Evolutionary conservation across 148 eudicot species (phyloP).

Genomic region (Nepenthes gracilis): DNA sequence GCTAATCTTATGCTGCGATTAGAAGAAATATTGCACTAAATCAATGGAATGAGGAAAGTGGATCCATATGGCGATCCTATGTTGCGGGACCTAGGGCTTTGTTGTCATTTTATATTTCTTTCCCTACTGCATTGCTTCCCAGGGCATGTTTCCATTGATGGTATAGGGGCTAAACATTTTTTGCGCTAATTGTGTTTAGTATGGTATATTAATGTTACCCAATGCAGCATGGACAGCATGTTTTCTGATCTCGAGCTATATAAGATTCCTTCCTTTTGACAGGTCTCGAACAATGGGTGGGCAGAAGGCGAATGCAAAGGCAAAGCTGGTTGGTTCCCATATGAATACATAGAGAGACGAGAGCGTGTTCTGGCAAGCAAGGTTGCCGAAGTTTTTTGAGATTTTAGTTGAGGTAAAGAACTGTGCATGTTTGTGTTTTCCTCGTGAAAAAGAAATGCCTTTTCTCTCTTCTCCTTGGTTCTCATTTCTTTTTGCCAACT

Average conservation of each 20-base stretch:
- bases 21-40: not conserved
- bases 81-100: no score
- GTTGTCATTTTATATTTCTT: no score
- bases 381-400: slow-evolving; percentile 60
- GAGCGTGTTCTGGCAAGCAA: slow-evolving; percentile 96
- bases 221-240: not conserved
- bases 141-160: no score
- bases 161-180: no score
- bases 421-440: no score
- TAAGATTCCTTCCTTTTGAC: slow-evolving; percentile 5
- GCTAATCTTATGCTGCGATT: not conserved
- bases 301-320: slow-evolving; percentile 99
- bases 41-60: no score
- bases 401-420: not conserved
- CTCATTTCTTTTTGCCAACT: no score
- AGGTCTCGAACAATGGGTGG: slow-evolving; percentile 90
- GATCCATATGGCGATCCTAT: no score
- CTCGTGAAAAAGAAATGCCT: no score
- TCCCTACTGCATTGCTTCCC: no score
- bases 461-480: no score
- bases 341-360: slow-evolving; percentile 79
- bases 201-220: not conserved
- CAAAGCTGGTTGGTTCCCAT: slow-evolving; percentile 96
- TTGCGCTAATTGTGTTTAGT: not conserved
- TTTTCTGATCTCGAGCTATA: not conserved